Percentiles rank a stretch among this genome's conserved stretches.
phyloP scores from a whole-genome alignment of 2,329 filamentous ascomycete species.

The Colletotrichum sp. region DNA sequence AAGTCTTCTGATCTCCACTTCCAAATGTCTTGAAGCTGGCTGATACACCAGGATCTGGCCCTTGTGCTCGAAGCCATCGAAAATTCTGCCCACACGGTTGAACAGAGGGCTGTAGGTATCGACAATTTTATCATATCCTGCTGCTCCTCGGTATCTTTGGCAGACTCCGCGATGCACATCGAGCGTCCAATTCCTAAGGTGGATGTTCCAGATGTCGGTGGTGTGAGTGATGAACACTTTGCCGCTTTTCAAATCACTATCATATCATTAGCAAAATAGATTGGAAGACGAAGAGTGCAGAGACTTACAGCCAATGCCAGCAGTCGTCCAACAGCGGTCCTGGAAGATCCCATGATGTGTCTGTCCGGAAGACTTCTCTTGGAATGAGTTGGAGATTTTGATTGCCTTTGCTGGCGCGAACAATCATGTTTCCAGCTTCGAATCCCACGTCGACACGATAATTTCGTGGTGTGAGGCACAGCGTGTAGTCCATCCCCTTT shows the following conservation, averaged over 20 bases:
- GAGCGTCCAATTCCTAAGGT: slow-evolving; percentile 36
- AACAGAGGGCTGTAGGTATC: slow-evolving; percentile 52
- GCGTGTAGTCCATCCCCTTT: slow-evolving; percentile 57
- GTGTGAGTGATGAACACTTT: slow-evolving; percentile 28
- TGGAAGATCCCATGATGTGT: slow-evolving; percentile 52
- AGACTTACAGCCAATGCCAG: slow-evolving; percentile 59
- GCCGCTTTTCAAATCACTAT: slow-evolving; percentile 38
- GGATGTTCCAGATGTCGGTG: slow-evolving; percentile 19
- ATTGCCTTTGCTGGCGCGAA: slow-evolving; percentile 40
- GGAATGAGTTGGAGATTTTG: slow-evolving; percentile 35
- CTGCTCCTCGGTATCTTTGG: slow-evolving; percentile 4
- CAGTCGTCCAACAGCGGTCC: slow-evolving; percentile 53
- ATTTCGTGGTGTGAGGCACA: slow-evolving; percentile 30
- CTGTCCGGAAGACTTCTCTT: slow-evolving; percentile 29
- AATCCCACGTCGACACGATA: slow-evolving; percentile 62
- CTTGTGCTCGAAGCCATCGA: slow-evolving; percentile 53
- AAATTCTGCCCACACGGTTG: slow-evolving; percentile 44
- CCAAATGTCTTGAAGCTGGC: slow-evolving; percentile 34
- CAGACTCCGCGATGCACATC: slow-evolving; percentile 27
- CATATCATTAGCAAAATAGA: neutral
- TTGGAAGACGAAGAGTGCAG: neutral
- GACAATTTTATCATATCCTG: slow-evolving; percentile 40
- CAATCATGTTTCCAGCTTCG: slow-evolving; percentile 40
- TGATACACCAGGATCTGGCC: slow-evolving; percentile 52
- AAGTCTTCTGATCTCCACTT: slow-evolving; percentile 56